phyloP scores from a whole-genome alignment of 2,329 filamentous ascomycete genomes.

The Fusarium fujikuroi region DNA sequence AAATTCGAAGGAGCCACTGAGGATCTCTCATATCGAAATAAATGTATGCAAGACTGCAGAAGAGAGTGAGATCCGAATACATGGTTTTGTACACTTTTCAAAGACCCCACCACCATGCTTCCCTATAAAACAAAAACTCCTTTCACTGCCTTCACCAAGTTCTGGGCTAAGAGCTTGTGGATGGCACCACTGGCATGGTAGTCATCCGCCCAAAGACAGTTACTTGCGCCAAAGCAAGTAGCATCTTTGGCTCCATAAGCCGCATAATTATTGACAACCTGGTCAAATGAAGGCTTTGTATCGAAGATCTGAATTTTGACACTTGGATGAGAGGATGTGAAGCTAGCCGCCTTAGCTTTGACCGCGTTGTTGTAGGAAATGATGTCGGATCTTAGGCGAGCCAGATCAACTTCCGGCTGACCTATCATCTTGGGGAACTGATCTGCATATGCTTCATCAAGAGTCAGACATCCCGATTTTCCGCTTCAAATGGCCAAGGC shows the following conservation, averaged over 20 bases:
- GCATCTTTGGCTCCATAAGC: conserved; percentile 30
- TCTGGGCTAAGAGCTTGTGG: conserved; percentile 30
- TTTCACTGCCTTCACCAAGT: conserved; percentile 8
- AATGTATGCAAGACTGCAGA: not conserved
- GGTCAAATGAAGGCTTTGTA: conserved; percentile 23
- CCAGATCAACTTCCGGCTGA: conserved; percentile 13
- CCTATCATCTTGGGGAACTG: conserved; percentile 29
- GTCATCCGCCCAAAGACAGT: conserved; percentile 34
- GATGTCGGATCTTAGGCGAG: conserved; percentile 18
- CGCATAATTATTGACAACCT: conserved; percentile 11
- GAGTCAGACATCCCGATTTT: not conserved
- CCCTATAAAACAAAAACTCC: not conserved
- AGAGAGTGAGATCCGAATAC: too few species aligned
- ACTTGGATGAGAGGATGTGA: conserved; percentile 5
- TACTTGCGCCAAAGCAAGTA: conserved; percentile 24
- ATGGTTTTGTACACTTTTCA: too few species aligned
- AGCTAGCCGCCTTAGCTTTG: conserved; percentile 5
- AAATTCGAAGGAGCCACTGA: not conserved
- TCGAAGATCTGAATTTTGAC: conserved; percentile 26
- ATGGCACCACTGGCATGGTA: conserved; percentile 35
- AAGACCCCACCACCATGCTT: rapidly evolving
- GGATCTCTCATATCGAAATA: not conserved
- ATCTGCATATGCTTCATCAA: conserved; percentile 8
- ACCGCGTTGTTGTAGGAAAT: conserved; percentile 27
- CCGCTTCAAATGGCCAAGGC: rapidly evolving